Percentiles rank a stretch among this genome's conserved stretches.
These are phyloP conservation scores for Crucibulum laeve DNA, from an alignment of 768 basidiomycete species.

Conservation along the genomic window DNA sequence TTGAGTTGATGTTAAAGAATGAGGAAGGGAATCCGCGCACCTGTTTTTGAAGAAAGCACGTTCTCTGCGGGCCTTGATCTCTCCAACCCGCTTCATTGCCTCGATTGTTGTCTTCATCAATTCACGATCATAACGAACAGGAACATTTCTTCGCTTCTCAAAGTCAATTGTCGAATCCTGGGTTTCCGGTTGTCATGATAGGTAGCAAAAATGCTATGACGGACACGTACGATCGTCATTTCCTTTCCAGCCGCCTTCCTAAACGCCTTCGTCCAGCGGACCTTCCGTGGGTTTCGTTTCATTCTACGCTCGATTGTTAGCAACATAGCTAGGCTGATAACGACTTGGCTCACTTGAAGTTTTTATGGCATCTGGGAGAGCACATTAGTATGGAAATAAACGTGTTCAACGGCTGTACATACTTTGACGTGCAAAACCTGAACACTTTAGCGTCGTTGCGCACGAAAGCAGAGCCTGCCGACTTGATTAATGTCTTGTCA, in stretches of 20 bases:
- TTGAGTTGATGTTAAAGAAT: slow-evolving; percentile 3
- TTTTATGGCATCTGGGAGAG: slow-evolving; percentile 85
- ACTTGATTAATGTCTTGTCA: slow-evolving; percentile 1
- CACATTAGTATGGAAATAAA: neutral
- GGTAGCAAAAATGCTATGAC: neutral
- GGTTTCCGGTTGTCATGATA: neutral
- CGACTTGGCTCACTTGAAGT: slow-evolving; percentile 77
- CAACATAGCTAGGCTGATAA: slow-evolving; percentile 6
- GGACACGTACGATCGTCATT: slow-evolving; percentile 88
- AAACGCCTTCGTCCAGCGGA: slow-evolving; percentile 99
- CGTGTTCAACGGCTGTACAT: slow-evolving; percentile 17
- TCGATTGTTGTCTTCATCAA: slow-evolving; percentile 88
- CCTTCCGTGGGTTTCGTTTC: slow-evolving; percentile 99
- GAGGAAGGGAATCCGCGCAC: slow-evolving; percentile 26
- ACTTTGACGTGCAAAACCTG: slow-evolving; percentile 98
- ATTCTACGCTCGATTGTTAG: slow-evolving; percentile 54
- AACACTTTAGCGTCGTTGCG: slow-evolving; percentile 98
- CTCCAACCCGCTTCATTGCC: slow-evolving; percentile 93
- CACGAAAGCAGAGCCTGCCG: slow-evolving; percentile 85
- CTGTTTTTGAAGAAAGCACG: slow-evolving; percentile 95
- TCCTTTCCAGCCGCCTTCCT: slow-evolving; percentile 98
- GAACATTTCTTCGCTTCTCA: slow-evolving; percentile 97
- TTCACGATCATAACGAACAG: slow-evolving; percentile 95
- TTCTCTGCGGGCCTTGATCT: slow-evolving; percentile 89
- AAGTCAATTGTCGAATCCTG: slow-evolving; percentile 99